Percentiles rank a stretch among this genome's conserved stretches.
Conservation (phyloP, 352 stramenopile species). For the Globisporangium parvum region DNA sequence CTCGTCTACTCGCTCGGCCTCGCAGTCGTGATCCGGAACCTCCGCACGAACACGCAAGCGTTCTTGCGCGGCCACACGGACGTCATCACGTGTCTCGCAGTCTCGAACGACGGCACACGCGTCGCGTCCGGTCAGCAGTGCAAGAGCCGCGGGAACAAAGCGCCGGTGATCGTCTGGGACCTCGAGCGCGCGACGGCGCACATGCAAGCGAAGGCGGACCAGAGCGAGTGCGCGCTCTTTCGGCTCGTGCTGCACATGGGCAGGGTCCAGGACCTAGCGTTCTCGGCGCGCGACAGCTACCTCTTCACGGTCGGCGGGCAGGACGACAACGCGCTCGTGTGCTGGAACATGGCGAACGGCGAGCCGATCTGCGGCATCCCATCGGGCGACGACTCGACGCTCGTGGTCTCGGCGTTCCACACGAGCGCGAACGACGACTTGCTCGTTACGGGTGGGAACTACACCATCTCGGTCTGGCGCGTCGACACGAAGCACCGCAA, state of each 20-base stretch:
- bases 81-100: slow-evolving; percentile 88
- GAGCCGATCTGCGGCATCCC: slow-evolving; percentile 90
- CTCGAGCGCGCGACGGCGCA: slow-evolving; percentile 74
- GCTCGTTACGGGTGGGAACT: slow-evolving; percentile 94
- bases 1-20: slow-evolving; percentile 86
- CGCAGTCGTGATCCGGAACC: slow-evolving; percentile 79
- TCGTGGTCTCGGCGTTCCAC: slow-evolving; percentile 87
- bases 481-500: slow-evolving; percentile 88
- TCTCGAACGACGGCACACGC: slow-evolving; percentile 87
- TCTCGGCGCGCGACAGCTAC: slow-evolving; percentile 84
- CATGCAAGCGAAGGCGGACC: slow-evolving; percentile 55
- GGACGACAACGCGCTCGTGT: slow-evolving; percentile 96
- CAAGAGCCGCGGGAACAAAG: slow-evolving; percentile 92
- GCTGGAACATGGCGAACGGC: slow-evolving; percentile 90
- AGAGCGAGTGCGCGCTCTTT: slow-evolving; percentile 79
- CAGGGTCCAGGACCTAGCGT: slow-evolving; percentile 91
- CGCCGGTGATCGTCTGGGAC: slow-evolving; percentile 95
- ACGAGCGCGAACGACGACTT: slow-evolving; percentile 82
- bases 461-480: slow-evolving; percentile 88
- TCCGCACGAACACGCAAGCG: slow-evolving; percentile 63
- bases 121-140: slow-evolving; percentile 90
- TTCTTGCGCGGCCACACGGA: slow-evolving; percentile 93
- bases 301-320: slow-evolving; percentile 92
- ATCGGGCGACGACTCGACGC: slow-evolving; percentile 90
- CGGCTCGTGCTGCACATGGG: slow-evolving; percentile 94